Conservation (phyloP, 2,329 filamentous ascomycete species). For the Penicillium sp. region DNA sequence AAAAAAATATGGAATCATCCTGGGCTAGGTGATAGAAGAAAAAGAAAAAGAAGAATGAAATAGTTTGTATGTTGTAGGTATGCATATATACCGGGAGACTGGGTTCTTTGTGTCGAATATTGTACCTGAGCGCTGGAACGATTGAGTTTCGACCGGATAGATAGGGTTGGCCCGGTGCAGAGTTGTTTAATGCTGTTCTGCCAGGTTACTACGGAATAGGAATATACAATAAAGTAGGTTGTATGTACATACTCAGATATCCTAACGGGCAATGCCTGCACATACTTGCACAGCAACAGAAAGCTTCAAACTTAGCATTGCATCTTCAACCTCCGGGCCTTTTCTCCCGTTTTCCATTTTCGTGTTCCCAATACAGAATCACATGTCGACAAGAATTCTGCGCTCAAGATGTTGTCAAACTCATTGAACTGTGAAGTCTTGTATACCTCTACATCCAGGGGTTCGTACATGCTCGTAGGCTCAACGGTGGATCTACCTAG, state of each 20-base stretch:
- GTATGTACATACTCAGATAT: background rate
- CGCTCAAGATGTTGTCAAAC: too few species aligned
- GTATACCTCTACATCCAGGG: background rate
- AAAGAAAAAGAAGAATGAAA: too few species aligned
- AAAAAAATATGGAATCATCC: too few species aligned
- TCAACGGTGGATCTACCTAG: background rate
- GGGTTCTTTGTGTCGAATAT: background rate
- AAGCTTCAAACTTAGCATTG: too few species aligned
- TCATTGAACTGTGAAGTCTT: background rate
- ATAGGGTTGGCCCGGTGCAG: slow-evolving; percentile 2
- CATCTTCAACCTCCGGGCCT: background rate
- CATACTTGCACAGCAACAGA: background rate
- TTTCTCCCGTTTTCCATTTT: background rate
- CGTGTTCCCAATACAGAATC: too few species aligned
- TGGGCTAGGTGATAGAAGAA: too few species aligned
- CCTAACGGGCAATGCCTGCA: background rate
- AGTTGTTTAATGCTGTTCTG: background rate
- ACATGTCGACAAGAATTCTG: too few species aligned
- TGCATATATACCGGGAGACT: background rate
- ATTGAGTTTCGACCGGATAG: slow-evolving; percentile 9
- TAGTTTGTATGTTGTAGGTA: too few species aligned
- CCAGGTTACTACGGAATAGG: too few species aligned
- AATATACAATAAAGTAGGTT: too few species aligned
- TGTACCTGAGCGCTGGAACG: background rate
- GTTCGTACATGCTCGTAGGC: background rate